Conservation (phyloP, 495 filamentous ascomycete genomes). For the Tuber melanosporum region DNA sequence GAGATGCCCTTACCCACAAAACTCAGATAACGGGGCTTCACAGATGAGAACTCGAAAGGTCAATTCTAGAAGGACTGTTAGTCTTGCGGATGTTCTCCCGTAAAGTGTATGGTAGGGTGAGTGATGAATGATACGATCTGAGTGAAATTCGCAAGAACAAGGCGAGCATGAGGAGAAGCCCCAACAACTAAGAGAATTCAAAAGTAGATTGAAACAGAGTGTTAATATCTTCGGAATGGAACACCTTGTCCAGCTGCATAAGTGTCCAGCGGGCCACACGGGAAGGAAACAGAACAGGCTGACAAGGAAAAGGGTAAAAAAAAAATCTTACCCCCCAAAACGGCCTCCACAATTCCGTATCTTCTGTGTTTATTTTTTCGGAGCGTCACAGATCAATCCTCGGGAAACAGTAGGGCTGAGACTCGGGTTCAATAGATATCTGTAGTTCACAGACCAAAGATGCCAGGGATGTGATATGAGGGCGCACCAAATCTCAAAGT, state of each 20-base stretch:
- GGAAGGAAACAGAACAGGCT: constrained; percentile 38
- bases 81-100: constrained; percentile 14
- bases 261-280: constrained; percentile 21
- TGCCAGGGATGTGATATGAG: neutral
- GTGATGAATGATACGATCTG: constrained; percentile 15
- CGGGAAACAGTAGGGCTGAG: constrained; percentile 31
- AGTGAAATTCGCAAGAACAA: constrained; percentile 19
- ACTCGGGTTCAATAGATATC: neutral
- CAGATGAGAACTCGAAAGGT: neutral
- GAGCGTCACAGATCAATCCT: neutral
- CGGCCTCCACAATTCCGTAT: neutral
- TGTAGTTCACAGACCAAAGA: neutral
- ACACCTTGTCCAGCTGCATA: constrained; percentile 32
- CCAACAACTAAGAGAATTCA: constrained; percentile 22
- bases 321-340: constrained; percentile 28
- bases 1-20: constrained; percentile 29
- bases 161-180: constrained; percentile 26
- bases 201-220: constrained; percentile 36
- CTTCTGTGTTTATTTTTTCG: neutral
- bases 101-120: constrained; percentile 21
- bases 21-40: constrained; percentile 12
- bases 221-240: constrained; percentile 19
- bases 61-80: constrained; percentile 25
- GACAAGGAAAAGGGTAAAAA: constrained; percentile 34
- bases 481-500: neutral